phyloP scores from a whole-genome alignment of 345 rosid genomes.

The Brassica incana region DNA sequence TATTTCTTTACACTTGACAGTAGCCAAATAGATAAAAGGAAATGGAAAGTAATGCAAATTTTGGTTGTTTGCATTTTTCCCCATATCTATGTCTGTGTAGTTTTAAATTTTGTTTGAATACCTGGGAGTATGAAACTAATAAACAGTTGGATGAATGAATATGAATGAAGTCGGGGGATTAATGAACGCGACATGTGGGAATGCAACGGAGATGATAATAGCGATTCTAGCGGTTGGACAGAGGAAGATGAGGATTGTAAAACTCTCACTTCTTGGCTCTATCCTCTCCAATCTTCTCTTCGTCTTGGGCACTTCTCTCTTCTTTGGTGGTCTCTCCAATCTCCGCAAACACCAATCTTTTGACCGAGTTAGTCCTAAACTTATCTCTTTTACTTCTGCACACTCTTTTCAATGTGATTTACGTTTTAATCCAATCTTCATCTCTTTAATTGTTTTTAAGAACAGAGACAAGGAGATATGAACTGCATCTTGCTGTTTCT shows the following conservation, averaged over 20 bases:
- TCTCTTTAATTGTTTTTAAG: background rate
- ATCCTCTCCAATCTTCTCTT: constrained; percentile 85
- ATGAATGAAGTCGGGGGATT: constrained; percentile 82
- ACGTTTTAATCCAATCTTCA: background rate
- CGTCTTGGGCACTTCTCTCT: constrained; percentile 85
- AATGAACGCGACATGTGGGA: constrained; percentile 93
- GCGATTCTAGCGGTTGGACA: constrained; percentile 77
- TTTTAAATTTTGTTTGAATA: background rate
- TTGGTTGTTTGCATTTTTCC: background rate
- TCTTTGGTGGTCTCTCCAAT: constrained; percentile 82
- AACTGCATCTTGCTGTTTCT: constrained; percentile 66
- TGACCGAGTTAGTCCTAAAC: constrained; percentile 57
- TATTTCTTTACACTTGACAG: background rate
- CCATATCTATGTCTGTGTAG: background rate
- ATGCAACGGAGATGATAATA: constrained; percentile 91
- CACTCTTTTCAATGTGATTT: background rate
- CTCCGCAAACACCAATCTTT: constrained; percentile 68
- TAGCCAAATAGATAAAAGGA: background rate
- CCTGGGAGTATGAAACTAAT: background rate
- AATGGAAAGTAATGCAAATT: background rate
- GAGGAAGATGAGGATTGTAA: constrained; percentile 68
- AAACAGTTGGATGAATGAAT: background rate
- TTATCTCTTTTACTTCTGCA: background rate
- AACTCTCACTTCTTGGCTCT: constrained; percentile 85
- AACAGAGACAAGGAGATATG: constrained; percentile 88